Conservation (phyloP, 768 basidiomycete species). For the Boletus coccyginus region DNA sequence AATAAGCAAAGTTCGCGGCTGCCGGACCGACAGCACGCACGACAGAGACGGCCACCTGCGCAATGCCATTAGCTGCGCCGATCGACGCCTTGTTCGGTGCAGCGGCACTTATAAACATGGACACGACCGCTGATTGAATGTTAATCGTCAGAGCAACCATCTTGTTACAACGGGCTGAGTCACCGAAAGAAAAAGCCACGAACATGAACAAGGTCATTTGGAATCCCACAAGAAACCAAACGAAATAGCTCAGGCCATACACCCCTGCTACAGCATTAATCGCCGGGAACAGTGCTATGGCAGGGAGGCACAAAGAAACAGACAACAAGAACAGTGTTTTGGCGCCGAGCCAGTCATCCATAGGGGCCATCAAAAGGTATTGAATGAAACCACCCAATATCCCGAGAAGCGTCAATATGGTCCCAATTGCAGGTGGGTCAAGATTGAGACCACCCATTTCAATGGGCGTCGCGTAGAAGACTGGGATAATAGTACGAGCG, state of each 20-base stretch:
- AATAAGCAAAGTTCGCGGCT: slow-evolving; percentile 27
- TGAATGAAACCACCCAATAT: slow-evolving; percentile 45
- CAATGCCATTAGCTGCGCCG: slow-evolving; percentile 66
- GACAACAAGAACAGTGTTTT: slow-evolving; percentile 55
- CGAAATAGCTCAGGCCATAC: slow-evolving; percentile 37
- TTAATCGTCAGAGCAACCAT: background rate
- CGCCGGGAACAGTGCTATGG: slow-evolving; percentile 43
- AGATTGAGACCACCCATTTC: slow-evolving; percentile 29
- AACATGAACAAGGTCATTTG: slow-evolving; percentile 48
- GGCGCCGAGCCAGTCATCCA: slow-evolving; percentile 56
- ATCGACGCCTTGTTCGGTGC: slow-evolving; percentile 65
- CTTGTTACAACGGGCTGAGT: slow-evolving; percentile 16
- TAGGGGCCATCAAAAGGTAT: slow-evolving; percentile 55
- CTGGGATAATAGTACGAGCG: slow-evolving; percentile 43
- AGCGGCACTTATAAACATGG: slow-evolving; percentile 65
- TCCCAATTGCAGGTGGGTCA: slow-evolving; percentile 30
- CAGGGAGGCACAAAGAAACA: slow-evolving; percentile 45
- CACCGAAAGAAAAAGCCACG: slow-evolving; percentile 53
- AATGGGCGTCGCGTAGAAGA: slow-evolving; percentile 32
- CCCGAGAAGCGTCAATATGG: slow-evolving; percentile 24
- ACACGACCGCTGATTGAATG: slow-evolving; percentile 49
- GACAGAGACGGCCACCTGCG: slow-evolving; percentile 27
- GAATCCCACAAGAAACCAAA: slow-evolving; percentile 51
- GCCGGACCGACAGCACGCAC: slow-evolving; percentile 30
- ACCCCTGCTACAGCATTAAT: slow-evolving; percentile 37